A percentile compares a stretch with the other conserved stretches of the same genome.
Evolutionary conservation across 345 rosid species (phyloP).

Genomic region (Hibiscus syriacus): DNA sequence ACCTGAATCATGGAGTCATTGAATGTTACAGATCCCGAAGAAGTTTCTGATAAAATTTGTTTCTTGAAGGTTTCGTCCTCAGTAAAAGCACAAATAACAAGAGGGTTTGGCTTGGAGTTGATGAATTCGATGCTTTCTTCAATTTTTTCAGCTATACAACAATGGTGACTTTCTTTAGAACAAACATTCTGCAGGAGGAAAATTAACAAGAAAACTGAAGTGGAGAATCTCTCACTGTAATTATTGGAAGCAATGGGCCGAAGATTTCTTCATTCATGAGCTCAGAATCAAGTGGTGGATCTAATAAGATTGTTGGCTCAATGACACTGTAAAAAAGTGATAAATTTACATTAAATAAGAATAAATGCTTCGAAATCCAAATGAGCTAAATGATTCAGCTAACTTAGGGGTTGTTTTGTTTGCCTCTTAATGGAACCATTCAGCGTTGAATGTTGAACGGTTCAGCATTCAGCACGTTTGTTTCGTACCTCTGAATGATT

Average conservation of each 20-base stretch:
- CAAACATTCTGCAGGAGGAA: neutral
- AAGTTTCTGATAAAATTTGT: conserved; percentile 51
- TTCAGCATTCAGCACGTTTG: no score
- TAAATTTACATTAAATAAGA: neutral
- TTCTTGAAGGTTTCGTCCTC: conserved; percentile 48
- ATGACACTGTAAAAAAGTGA: conserved; percentile 30
- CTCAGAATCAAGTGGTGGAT: conserved; percentile 67
- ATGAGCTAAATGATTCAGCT: no score
- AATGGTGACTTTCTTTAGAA: neutral
- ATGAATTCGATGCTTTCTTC: conserved; percentile 48
- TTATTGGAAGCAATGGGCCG: conserved; percentile 63
- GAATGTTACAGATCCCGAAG: conserved; percentile 68
- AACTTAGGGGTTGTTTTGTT: no score
- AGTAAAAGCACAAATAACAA: conserved; percentile 41
- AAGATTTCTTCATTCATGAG: conserved; percentile 57
- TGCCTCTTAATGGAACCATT: no score
- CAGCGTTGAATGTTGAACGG: no score
- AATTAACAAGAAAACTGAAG: neutral
- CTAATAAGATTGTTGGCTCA: conserved; percentile 57
- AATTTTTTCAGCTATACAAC: conserved; percentile 40
- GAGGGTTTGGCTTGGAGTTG: conserved; percentile 51
- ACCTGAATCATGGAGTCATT: conserved; percentile 72
- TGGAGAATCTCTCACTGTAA: conserved; percentile 36
- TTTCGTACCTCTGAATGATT: no score
- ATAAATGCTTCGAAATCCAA: no score